Evolutionary conservation across 2,329 filamentous ascomycete genomes (phyloP).

Genomic region (Fusarium brachygibbosum): DNA sequence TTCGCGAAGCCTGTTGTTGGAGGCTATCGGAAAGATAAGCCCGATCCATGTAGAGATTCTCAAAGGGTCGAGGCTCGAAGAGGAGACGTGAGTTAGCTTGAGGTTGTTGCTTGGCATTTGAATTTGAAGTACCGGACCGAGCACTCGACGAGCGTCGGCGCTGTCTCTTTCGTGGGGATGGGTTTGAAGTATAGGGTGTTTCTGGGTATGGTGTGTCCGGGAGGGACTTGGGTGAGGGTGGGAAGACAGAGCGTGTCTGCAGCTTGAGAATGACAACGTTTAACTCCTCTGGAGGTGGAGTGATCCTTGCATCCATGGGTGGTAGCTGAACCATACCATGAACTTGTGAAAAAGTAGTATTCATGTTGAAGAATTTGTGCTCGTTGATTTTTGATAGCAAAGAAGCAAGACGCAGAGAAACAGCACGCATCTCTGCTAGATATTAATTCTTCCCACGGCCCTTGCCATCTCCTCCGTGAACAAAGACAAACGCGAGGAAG

Average conservation of each 20-base stretch:
- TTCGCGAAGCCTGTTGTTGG: slow-evolving; percentile 56
- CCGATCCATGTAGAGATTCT: slow-evolving; percentile 61
- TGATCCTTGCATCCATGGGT: slow-evolving; percentile 39
- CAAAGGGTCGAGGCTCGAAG: slow-evolving; percentile 57
- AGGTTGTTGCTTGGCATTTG: slow-evolving; percentile 15
- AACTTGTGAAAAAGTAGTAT: slow-evolving; percentile 17
- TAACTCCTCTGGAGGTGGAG: slow-evolving; percentile 36
- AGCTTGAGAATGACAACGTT: slow-evolving; percentile 22
- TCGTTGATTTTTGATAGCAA: slow-evolving; percentile 16
- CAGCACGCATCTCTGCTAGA: slow-evolving; percentile 24
- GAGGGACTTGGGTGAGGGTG: slow-evolving; percentile 19
- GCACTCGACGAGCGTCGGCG: slow-evolving; percentile 34
- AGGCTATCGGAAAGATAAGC: slow-evolving; percentile 61
- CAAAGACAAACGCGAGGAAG: slow-evolving; percentile 27
- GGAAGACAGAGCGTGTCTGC: slow-evolving; percentile 16
- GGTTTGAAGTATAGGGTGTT: neutral
- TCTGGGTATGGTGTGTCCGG: slow-evolving; percentile 20
- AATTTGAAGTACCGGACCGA: slow-evolving; percentile 1
- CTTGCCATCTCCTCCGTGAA: neutral
- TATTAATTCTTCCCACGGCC: slow-evolving; percentile 27
- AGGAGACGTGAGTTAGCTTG: slow-evolving; percentile 35
- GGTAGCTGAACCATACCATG: slow-evolving; percentile 31
- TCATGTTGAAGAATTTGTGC: slow-evolving; percentile 31
- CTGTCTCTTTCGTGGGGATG: slow-evolving; percentile 11
- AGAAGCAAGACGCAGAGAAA: slow-evolving; percentile 6